Evolutionary conservation across 1,284 basidiomycete species (phyloP), one percentile per base, ranked within the genome.

Genomic region (Apiotrichum mycotoxinovorans): DNA sequence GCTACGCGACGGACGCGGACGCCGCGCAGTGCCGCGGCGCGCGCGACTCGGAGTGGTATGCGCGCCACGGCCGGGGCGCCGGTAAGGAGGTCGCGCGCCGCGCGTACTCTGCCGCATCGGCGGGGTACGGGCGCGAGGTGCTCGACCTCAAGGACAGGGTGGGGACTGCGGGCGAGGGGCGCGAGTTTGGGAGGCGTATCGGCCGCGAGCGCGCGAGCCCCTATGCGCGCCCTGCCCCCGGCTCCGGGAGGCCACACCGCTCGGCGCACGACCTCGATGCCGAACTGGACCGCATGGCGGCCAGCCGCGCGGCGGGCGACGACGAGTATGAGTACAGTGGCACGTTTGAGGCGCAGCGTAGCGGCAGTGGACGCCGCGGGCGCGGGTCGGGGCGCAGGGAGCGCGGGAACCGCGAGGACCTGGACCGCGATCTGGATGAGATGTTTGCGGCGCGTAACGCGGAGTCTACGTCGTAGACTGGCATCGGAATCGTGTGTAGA

Each of bases 261-360:
- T n/a, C n/a, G n/a, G n/a, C n/a, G n/a, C n/a, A n/a, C n/a, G 73
- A 75, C 60, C 60, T 75, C 34, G 73, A 75, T 60, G 56, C 59
- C 23, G 71, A 75, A 47, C 56, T 75, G 42, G 73, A 74, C 52
- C 54, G 58, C 25, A 65, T 74, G 54, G 61, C 64, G 2, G 51
- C 51, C 35, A 20, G 61, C 15, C 37, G 66, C 22, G 46, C 46
- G 8, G 62, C 53, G 2, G 54, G 60, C 5, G 57, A 57, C 18
- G 66, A 61, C 18, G 58, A 42, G 15, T 52, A 51, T 20, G 53
- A 38, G 17, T 56, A 17, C 60, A 52, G 23, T 51, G 52, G 8
- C 35, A 7, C 22, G 14, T 4, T 9, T 5, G 51, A 18, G 43
- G 38, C 17, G 40, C 37, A 34, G 33, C 20, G 52, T n/a, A 48